phyloP scores from a whole-genome alignment of 2,329 filamentous ascomycete genomes.

The Pseudogymnoascus sp. region DNA sequence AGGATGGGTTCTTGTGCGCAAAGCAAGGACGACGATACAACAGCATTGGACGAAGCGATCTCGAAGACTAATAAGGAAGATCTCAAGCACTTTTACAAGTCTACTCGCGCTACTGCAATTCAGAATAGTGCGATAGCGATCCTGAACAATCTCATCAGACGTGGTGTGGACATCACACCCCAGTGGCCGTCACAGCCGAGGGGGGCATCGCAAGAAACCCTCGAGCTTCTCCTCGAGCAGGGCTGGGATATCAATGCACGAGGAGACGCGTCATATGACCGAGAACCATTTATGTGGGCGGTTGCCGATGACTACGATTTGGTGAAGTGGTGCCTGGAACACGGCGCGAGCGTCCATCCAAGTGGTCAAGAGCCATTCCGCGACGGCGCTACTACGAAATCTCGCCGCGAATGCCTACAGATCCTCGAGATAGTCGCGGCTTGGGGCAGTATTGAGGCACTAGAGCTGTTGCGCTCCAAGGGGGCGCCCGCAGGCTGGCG shows the following conservation, averaged over 20 bases:
- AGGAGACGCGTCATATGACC: background rate
- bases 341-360: slow-evolving; percentile 8
- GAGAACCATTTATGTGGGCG: slow-evolving; percentile 8
- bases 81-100: background rate
- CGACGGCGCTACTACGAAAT: background rate
- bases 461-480: slow-evolving; percentile 11
- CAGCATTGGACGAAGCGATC: background rate
- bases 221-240: slow-evolving; percentile 11
- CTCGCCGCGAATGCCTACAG: background rate
- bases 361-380: background rate
- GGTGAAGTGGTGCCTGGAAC: slow-evolving; percentile 9
- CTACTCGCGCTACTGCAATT: background rate
- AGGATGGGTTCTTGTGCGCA: background rate
- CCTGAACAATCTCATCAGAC: slow-evolving; percentile 5
- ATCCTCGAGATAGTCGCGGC: slow-evolving; percentile 2
- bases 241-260: slow-evolving; percentile 11
- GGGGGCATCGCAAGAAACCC: slow-evolving; percentile 5
- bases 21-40: slow-evolving; percentile 10
- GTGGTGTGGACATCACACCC: background rate
- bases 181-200: background rate
- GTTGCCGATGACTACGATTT: slow-evolving; percentile 5
- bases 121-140: slow-evolving; percentile 3
- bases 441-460: slow-evolving; percentile 8
- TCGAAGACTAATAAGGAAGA: background rate
- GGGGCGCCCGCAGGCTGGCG: slow-evolving; percentile 9